phyloP scores from a whole-genome alignment of 2,329 filamentous ascomycete species.

The Hymenoscyphus linearis region DNA sequence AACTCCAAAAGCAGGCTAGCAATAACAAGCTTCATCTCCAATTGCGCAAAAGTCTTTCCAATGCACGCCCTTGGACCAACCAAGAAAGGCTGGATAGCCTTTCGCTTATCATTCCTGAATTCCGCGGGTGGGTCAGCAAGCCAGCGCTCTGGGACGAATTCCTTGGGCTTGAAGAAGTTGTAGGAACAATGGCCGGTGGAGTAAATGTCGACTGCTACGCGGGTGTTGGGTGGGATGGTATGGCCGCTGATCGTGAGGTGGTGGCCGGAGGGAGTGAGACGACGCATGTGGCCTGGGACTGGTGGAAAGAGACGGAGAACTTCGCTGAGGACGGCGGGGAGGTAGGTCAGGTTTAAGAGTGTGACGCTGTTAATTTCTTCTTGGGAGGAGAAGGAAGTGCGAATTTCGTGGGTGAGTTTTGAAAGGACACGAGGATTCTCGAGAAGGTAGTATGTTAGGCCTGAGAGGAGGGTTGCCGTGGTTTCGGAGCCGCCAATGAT shows the following conservation, averaged over 20 bases:
- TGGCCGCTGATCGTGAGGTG: slow-evolving; percentile 8
- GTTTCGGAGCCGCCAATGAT: slow-evolving; percentile 37
- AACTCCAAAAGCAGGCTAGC: slow-evolving; percentile 11
- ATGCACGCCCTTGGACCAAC: slow-evolving; percentile 4
- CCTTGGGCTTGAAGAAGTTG: slow-evolving; percentile 17
- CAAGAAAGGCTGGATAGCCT: slow-evolving; percentile 26
- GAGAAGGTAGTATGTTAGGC: slow-evolving; percentile 28
- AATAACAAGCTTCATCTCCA: slow-evolving; percentile 8
- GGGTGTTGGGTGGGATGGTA: slow-evolving; percentile 13
- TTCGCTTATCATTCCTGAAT: slow-evolving; percentile 32
- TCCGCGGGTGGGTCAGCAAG: slow-evolving; percentile 18
- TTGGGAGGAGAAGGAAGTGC: slow-evolving; percentile 33
- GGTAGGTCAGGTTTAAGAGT: slow-evolving; percentile 25
- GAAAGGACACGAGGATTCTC: slow-evolving; percentile 27
- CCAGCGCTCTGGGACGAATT: slow-evolving; percentile 22
- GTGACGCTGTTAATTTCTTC: slow-evolving; percentile 8
- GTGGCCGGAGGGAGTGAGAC: slow-evolving; percentile 10
- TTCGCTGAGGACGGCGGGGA: slow-evolving; percentile 36
- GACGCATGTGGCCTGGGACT: slow-evolving; percentile 13
- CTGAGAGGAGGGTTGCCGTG: slow-evolving; percentile 34
- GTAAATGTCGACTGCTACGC: slow-evolving; percentile 25
- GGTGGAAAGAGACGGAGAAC: slow-evolving; percentile 35
- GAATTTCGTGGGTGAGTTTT: slow-evolving; percentile 39
- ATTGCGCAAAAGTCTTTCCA: slow-evolving; percentile 8
- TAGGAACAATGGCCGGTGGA: slow-evolving; percentile 23